These are phyloP conservation scores for Limnomonas spitsbergensis DNA, from an alignment of 139 green algal genomes.

Conservation along the genomic window DNA sequence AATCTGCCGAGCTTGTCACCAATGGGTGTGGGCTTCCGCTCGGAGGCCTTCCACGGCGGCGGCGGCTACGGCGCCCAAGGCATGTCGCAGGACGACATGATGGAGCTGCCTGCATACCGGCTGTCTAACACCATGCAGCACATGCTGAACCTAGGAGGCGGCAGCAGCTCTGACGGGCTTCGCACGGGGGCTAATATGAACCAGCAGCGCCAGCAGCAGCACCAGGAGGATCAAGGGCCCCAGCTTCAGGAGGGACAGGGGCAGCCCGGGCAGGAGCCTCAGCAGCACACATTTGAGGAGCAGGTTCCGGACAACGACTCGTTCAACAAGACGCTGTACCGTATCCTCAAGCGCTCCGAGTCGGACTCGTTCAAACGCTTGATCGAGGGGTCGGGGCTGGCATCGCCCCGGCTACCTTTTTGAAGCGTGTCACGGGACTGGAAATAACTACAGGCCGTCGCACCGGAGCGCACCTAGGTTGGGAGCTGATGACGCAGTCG, in stretches of 20 bases:
- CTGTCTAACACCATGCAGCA: constrained; percentile 13
- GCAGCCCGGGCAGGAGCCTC: too few relatives aligned
- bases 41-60: not conserved
- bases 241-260: too few relatives aligned
- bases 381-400: not conserved
- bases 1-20: not conserved
- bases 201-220: too few relatives aligned
- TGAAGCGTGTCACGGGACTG: not conserved
- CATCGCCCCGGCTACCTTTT: not conserved
- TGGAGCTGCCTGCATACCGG: not conserved
- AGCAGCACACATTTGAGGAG: not conserved
- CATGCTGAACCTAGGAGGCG: not conserved
- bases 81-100: too few relatives aligned
- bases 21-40: not conserved
- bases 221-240: too few relatives aligned
- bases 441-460: too few relatives aligned
- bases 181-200: not conserved
- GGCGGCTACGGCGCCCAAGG: not conserved
- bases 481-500: too few relatives aligned
- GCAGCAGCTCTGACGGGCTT: not conserved
- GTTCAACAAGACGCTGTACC: constrained; percentile 7
- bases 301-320: constrained; percentile 12
- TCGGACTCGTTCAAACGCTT: constrained; percentile 25
- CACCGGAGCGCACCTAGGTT: too few relatives aligned
- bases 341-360: constrained; percentile 21